phyloP scores from a whole-genome alignment of 2,329 filamentous ascomycete genomes.

The Esteya vermicola region DNA sequence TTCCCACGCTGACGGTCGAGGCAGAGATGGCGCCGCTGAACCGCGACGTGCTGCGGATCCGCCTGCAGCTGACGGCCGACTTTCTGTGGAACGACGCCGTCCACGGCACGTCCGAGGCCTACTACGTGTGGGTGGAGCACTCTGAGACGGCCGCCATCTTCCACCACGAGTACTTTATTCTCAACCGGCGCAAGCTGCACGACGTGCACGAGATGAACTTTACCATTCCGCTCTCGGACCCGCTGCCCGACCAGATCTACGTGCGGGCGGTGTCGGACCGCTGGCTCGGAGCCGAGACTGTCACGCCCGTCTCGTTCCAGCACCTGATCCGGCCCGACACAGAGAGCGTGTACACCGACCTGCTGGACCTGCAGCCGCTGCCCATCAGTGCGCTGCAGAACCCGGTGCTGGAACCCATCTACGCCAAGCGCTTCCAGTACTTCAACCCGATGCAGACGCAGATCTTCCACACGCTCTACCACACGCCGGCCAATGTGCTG shows the following conservation, averaged over 20 bases:
- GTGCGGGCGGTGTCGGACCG: slow-evolving; percentile 87
- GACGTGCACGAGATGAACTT: slow-evolving; percentile 98
- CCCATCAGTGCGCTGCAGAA: slow-evolving; percentile 82
- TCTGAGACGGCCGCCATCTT: slow-evolving; percentile 96
- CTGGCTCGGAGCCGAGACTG: slow-evolving; percentile 93
- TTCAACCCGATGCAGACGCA: slow-evolving; percentile 99
- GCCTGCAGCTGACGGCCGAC: slow-evolving; percentile 72
- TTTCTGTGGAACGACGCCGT: slow-evolving; percentile 91
- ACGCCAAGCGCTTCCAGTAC: slow-evolving; percentile 77
- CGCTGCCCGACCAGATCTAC: slow-evolving; percentile 89
- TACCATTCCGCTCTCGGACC: slow-evolving; percentile 88
- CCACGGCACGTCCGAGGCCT: slow-evolving; percentile 88
- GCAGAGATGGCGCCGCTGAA: slow-evolving; percentile 93
- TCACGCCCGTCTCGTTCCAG: slow-evolving; percentile 90
- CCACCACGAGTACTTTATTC: slow-evolving; percentile 92
- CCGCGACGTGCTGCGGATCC: slow-evolving; percentile 83
- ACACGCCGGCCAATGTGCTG: slow-evolving; percentile 82
- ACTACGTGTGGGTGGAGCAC: slow-evolving; percentile 98
- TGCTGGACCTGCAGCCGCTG: slow-evolving; percentile 81
- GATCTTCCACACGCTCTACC: slow-evolving; percentile 92
- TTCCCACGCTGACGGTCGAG: slow-evolving; percentile 82
- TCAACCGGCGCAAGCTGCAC: slow-evolving; percentile 76
- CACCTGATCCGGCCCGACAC: slow-evolving; percentile 95
- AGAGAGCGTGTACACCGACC: slow-evolving; percentile 90
- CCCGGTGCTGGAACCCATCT: slow-evolving; percentile 72